Evolutionary conservation across 441 rosid species (phyloP), one percentile per base, ranked within the genome.

Genomic region (Adansonia madagascariensis): DNA sequence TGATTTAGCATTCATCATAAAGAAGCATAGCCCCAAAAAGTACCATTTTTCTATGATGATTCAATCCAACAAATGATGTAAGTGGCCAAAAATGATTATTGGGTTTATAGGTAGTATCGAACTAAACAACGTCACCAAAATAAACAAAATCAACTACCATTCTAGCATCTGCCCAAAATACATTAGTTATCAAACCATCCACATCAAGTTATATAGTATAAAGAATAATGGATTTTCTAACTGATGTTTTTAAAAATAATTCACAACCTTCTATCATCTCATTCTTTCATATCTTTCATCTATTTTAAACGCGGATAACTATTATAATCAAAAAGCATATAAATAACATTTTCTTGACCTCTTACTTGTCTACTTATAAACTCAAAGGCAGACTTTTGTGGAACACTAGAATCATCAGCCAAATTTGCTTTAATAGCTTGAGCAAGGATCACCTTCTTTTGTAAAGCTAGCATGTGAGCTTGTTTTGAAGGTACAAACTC

Each of bases 51-150:
- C 3, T 44, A 46, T 68, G 39, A 47, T 68, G 57, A 46, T 68
- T 68, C 20, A 71, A 14, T 17, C 61, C 47, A 49, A 80, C 44
- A 65, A 76, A 73, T 62, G 73, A 77, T 64, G 73, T 80, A 77
- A 80, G 73, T 49, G 80, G 77, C 43, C 4, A 56, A 73, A 43
- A 77, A 11, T 56, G 77, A 59, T 60, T 80, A 63, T 66, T 73
- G 39, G 74, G 22, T 43, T 77, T 57, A 31, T 39, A 59, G 41
- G 74, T 76, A 18, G 77, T 77, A 63, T 80, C 77, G 49, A 80
- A 76, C 17, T 75, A 73, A 35, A 80, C 71, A 55, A 66, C 78
- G 41, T 80, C 80, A n/a, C 83, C 75, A 57, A 80, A 80, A 66
- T 76, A 59, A 41, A 50, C 72, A 67, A 65, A 77, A 44, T 66